A percentile compares a stretch with the other conserved stretches of the same genome.
Evolutionary conservation across 1,284 basidiomycete species (phyloP).

Genomic region (Sanguinoderma infundibulare): DNA sequence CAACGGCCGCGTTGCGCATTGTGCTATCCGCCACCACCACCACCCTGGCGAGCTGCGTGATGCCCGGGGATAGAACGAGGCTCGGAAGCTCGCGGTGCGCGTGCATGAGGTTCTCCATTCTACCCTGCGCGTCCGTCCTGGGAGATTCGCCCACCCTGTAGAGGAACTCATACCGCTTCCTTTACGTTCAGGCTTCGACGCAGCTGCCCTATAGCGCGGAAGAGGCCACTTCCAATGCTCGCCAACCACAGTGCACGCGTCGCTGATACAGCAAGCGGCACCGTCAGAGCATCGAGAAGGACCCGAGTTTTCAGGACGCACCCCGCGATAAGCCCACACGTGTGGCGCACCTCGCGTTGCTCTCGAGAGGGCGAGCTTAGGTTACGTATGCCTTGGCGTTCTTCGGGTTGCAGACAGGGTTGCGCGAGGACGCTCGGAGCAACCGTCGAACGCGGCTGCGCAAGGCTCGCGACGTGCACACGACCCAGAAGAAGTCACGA

Average conservation of each 20-base stretch:
- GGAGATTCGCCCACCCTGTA: neutral
- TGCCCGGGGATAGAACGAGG: neutral
- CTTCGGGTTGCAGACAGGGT: neutral
- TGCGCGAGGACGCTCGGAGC: neutral
- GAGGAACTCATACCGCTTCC: neutral
- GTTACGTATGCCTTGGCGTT: slow-evolving; percentile 10
- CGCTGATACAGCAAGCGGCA: slow-evolving; percentile 2
- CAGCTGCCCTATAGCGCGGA: neutral
- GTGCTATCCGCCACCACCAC: too few species aligned
- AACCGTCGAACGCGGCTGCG: neutral
- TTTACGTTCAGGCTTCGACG: slow-evolving; percentile 13
- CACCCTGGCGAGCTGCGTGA: neutral
- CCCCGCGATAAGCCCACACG: slow-evolving; percentile 26
- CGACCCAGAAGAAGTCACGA: neutral
- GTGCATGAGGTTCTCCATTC: neutral
- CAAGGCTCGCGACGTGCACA: too few species aligned
- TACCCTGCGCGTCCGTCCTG: neutral
- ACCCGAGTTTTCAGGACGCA: slow-evolving; percentile 3
- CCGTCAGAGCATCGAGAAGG: neutral
- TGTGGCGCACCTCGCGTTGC: slow-evolving; percentile 14
- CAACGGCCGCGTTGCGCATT: too few species aligned
- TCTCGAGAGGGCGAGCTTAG: neutral
- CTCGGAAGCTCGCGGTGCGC: neutral
- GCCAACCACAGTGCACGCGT: slow-evolving; percentile 7
- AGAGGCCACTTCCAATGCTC: neutral